Evolutionary conservation across 1,139 yeast species (phyloP), one percentile per base, ranked within the genome.

Genomic region (Suhomyces taliae): DNA sequence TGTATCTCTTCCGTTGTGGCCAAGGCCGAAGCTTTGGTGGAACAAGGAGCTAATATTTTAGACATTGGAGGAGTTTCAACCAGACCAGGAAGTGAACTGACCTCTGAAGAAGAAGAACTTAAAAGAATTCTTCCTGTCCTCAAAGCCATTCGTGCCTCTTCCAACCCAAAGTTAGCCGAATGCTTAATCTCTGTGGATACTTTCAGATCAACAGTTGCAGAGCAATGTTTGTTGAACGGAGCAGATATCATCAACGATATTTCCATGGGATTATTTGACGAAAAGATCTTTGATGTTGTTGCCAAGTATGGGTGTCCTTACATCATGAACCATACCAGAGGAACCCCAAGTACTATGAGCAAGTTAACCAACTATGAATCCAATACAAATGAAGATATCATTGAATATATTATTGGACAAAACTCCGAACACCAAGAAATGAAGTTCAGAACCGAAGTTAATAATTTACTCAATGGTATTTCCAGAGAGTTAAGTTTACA

Each of bases 41-140:
- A 57, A 0, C 72, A 78, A 19, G 95, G 91, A 0, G 81, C 82
- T 9, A 74, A 75, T 29, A 87, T 95, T 36, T 74, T 93, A 34
- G 99, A 91, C 61, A 79, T 93, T 48, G 99, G 98, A 7, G 98
- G 98, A 1, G 90, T 90, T 49, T 88, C 97, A 0, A 91, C 98
- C 0, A 76, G 95, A 46, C 98, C 98, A 0, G 88, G 90, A 2
- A 80, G 95, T 2, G 58, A 57, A 1, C 88, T 81, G 47, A 85
- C 87, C 0, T 59, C 78, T 3, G 74, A 69, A 24, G 76, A 72
- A 39, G 90, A 83, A 53, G 95, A 87, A 59, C 55, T 86, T 34
- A 56, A 57, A 1, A 70, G 98, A 37, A 87, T 90, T 0, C 62
- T 89, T 2, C 95, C 95, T 0, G 79, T 87, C 0, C 76, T 93